Conservation (phyloP, 2,329 filamentous ascomycete species). For the Beauveria sp. region DNA sequence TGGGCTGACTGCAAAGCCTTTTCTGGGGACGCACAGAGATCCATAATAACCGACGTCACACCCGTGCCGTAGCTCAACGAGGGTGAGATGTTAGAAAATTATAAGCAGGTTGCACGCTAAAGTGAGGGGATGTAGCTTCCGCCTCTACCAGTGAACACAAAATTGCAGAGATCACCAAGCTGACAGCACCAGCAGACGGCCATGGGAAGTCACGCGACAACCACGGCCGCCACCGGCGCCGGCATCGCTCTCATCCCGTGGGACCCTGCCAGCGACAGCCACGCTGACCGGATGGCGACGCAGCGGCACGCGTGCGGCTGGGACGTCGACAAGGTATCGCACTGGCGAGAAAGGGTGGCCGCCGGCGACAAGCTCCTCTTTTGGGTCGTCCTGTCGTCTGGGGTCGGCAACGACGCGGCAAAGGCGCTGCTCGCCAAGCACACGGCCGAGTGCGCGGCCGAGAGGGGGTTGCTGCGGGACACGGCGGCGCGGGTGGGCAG, state of each 20-base stretch:
- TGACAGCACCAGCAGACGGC: neutral
- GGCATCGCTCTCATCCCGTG: slow-evolving; percentile 34
- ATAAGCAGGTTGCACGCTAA: too few relatives aligned
- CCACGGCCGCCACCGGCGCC: neutral
- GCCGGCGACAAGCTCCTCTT: slow-evolving; percentile 30
- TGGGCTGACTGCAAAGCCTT: too few relatives aligned
- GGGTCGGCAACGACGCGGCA: neutral
- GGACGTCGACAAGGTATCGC: slow-evolving; percentile 28
- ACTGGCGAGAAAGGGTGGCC: slow-evolving; percentile 26
- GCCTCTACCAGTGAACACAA: too few relatives aligned
- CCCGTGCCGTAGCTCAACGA: too few relatives aligned
- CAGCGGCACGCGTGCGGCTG: slow-evolving; percentile 40
- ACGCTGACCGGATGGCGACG: slow-evolving; percentile 31
- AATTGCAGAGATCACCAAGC: neutral
- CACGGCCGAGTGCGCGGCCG: neutral
- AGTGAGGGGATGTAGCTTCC: too few relatives aligned
- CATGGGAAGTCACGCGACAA: neutral
- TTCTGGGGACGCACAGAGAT: too few relatives aligned
- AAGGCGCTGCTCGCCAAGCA: slow-evolving; percentile 25
- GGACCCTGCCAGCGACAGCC: slow-evolving; percentile 32
- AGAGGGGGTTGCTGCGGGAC: slow-evolving; percentile 24
- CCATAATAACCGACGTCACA: too few relatives aligned
- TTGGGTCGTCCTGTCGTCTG: slow-evolving; percentile 27
- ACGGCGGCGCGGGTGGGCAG: slow-evolving; percentile 24
- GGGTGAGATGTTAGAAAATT: too few relatives aligned